Percentiles rank a stretch among this genome's conserved stretches.
phyloP scores from a whole-genome alignment of 1,139 yeast genomes.

The Sugiyamaella paludigena region DNA sequence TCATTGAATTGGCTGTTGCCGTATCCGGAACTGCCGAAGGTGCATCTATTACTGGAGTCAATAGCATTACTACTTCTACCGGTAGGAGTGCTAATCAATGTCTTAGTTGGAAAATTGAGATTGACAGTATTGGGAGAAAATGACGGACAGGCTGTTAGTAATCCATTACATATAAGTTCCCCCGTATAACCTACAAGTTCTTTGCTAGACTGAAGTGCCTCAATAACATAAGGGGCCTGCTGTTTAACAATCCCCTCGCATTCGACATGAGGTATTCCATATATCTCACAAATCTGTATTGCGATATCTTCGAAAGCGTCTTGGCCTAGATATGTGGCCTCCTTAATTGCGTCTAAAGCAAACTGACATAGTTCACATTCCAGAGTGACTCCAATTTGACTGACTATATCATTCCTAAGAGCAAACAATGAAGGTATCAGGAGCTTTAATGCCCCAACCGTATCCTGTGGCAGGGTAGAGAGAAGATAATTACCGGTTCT shows the following conservation, averaged over 20 bases:
- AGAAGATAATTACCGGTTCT: too few relatives aligned
- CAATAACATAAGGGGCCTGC: slow-evolving; percentile 12
- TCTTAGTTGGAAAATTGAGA: slow-evolving; percentile 3
- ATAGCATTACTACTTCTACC: too few relatives aligned
- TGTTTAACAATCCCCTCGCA: slow-evolving; percentile 13
- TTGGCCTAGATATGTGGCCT: slow-evolving; percentile 8
- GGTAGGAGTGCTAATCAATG: too few relatives aligned
- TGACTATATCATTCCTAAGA: slow-evolving; percentile 5
- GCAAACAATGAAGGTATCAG: slow-evolving; percentile 5
- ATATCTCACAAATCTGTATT: slow-evolving; percentile 7
- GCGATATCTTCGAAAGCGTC: slow-evolving; percentile 8
- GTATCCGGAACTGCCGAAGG: too few relatives aligned
- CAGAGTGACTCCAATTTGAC: slow-evolving; percentile 10
- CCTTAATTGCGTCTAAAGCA: slow-evolving; percentile 5
- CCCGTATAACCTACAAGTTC: slow-evolving; percentile 15
- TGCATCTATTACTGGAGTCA: too few relatives aligned
- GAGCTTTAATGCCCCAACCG: slow-evolving; percentile 1
- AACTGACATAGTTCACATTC: slow-evolving; percentile 14
- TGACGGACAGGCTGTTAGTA: slow-evolving; percentile 9
- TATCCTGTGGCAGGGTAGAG: not conserved
- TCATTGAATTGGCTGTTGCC: too few relatives aligned
- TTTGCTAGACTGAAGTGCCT: slow-evolving; percentile 9
- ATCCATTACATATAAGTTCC: slow-evolving; percentile 11
- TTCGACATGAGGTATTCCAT: slow-evolving; percentile 7
- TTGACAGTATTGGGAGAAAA: slow-evolving; percentile 4